These are phyloP conservation scores for Mucuna pruriens DNA, from an alignment of 306 rosid species.

Conservation along the genomic window DNA sequence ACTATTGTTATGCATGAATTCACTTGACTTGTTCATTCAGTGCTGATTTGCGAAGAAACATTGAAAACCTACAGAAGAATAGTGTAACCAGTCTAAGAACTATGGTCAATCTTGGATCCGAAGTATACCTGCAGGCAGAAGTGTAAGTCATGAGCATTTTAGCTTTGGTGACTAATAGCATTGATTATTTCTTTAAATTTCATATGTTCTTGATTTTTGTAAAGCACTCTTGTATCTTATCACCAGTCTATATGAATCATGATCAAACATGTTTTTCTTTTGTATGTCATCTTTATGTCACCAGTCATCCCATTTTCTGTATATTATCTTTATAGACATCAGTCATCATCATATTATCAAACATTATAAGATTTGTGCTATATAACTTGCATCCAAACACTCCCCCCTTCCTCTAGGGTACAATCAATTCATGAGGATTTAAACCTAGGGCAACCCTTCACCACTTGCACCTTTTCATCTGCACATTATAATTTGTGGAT, in stretches of 20 bases:
- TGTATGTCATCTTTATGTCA: constrained; percentile 12
- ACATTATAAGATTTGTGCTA: constrained; percentile 9
- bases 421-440: neutral
- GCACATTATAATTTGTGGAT: constrained; percentile 11
- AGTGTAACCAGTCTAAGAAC: constrained; percentile 84
- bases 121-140: constrained; percentile 89
- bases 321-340: constrained; percentile 9
- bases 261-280: constrained; percentile 4
- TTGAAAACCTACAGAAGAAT: constrained; percentile 84
- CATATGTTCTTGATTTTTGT: neutral
- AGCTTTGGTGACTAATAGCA: neutral
- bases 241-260: neutral
- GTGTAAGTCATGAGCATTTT: constrained; percentile 69
- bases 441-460: neutral
- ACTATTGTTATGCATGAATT: constrained; percentile 22
- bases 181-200: neutral
- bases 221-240: neutral
- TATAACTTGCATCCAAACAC: neutral
- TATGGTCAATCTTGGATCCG: constrained; percentile 92
- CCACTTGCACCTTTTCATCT: neutral
- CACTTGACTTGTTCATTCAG: constrained; percentile 66
- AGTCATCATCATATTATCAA: neutral
- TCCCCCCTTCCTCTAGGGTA: neutral
- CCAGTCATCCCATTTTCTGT: neutral
- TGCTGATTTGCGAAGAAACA: constrained; percentile 79